These are phyloP conservation scores for Botrytis elliptica DNA, from an alignment of 2,329 filamentous ascomycete species.

Conservation along the genomic window DNA sequence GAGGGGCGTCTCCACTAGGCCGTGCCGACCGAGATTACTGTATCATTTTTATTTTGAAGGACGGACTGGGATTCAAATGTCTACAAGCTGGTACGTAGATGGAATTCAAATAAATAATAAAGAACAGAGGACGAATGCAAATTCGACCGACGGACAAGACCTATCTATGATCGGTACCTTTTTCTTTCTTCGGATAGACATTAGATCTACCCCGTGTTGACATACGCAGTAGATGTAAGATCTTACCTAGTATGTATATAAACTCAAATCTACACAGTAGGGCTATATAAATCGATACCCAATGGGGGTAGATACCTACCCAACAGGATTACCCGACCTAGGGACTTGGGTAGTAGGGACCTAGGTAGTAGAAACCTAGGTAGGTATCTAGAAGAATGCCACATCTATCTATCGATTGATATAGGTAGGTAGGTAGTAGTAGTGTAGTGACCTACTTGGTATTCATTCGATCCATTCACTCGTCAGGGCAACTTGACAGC, in stretches of 20 bases:
- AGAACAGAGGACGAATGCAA: neutral
- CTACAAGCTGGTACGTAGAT: neutral
- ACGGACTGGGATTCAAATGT: neutral
- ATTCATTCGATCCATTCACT: neutral
- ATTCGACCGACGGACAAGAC: neutral
- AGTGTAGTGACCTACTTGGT: neutral
- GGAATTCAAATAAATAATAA: neutral
- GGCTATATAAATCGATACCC: neutral
- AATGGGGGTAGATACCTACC: neutral
- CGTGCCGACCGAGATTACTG: neutral
- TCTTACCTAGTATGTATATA: too few species aligned
- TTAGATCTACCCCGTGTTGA: neutral
- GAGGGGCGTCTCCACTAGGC: neutral
- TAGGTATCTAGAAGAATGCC: neutral
- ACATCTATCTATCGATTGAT: neutral
- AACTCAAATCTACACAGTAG: too few species aligned
- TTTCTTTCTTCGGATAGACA: neutral
- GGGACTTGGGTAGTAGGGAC: too few species aligned
- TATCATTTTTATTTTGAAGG: neutral
- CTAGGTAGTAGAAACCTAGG: too few species aligned
- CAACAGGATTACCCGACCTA: neutral
- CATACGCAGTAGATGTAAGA: neutral
- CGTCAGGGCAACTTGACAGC: too few species aligned
- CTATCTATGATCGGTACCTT: neutral
- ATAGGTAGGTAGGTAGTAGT: neutral